A percentile compares a stretch with the other conserved stretches of the same genome.
Conservation (phyloP, 1,139 yeast species). For the Magnusiomyces tetraspermus region DNA sequence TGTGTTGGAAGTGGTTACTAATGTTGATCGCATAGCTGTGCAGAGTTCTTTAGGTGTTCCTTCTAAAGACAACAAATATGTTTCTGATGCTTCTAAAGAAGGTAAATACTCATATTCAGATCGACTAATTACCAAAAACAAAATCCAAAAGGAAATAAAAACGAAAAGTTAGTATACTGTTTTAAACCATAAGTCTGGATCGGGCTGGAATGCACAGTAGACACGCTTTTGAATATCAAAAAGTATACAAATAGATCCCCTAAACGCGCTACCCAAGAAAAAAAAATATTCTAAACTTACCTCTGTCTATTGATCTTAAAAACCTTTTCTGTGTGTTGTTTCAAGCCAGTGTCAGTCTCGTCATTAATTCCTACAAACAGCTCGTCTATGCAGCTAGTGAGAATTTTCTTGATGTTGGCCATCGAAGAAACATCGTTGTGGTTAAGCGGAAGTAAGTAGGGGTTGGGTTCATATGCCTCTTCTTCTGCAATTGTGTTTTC, state of each 20-base stretch:
- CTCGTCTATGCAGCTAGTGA: neutral
- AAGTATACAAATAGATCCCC: too few species aligned
- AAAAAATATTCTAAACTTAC: neutral
- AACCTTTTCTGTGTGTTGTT: constrained; percentile 1
- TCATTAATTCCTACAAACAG: neutral
- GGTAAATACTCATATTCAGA: neutral
- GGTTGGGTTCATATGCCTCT: neutral
- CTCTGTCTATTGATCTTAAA: neutral
- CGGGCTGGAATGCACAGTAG: neutral
- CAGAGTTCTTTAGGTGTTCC: constrained; percentile 2
- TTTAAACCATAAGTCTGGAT: too few species aligned
- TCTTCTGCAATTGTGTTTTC: neutral
- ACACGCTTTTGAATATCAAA: too few species aligned
- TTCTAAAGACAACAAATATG: constrained; percentile 1
- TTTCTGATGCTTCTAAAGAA: neutral
- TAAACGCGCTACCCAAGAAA: too few species aligned
- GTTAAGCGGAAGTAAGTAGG: neutral
- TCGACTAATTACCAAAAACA: neutral
- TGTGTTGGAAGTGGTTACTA: neutral
- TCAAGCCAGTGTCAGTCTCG: constrained; percentile 1
- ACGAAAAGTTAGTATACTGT: too few species aligned
- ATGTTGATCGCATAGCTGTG: neutral
- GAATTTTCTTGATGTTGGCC: constrained; percentile 1
- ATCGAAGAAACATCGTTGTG: neutral
- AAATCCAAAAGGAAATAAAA: neutral